A percentile compares a stretch with the other conserved stretches of the same genome.
These are phyloP conservation scores for Apocynum venetum DNA, from an alignment of 257 asterid genomes.

Conservation along the genomic window DNA sequence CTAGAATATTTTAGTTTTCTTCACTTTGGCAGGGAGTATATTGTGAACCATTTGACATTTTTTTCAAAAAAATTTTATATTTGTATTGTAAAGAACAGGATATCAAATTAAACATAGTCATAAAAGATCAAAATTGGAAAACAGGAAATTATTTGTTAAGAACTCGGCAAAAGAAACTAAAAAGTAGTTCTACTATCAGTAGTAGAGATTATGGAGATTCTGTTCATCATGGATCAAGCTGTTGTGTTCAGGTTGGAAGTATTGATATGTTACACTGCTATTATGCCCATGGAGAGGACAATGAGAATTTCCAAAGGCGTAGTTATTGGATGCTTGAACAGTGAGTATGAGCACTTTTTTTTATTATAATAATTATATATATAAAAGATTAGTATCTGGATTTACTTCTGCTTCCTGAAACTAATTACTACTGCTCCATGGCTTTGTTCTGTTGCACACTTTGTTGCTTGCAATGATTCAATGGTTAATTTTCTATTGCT, in stretches of 20 bases:
- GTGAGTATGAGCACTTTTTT: conserved; percentile 44
- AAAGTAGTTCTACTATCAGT: neutral
- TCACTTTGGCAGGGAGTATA: neutral
- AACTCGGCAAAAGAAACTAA: neutral
- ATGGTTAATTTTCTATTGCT: neutral
- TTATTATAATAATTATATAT: neutral
- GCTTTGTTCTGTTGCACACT: neutral
- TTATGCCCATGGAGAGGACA: conserved; percentile 98
- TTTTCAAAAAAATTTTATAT: neutral
- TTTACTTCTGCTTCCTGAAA: conserved; percentile 12
- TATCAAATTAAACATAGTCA: neutral
- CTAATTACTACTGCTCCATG: neutral
- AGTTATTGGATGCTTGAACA: conserved; percentile 98
- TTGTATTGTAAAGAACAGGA: neutral
- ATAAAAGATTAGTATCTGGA: neutral
- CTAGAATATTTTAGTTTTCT: neutral
- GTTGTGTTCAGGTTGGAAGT: conserved; percentile 79
- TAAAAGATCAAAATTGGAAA: neutral
- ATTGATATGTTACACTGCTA: conserved; percentile 94
- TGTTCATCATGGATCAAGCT: conserved; percentile 18
- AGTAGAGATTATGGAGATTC: neutral
- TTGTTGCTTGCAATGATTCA: neutral
- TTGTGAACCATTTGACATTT: neutral
- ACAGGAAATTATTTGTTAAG: neutral
- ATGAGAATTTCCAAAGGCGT: conserved; percentile 91